Percentiles rank a stretch among this genome's conserved stretches.
These are phyloP conservation scores for Ustilago lituana DNA, from an alignment of 1,284 basidiomycete genomes.

Conservation along the genomic window DNA sequence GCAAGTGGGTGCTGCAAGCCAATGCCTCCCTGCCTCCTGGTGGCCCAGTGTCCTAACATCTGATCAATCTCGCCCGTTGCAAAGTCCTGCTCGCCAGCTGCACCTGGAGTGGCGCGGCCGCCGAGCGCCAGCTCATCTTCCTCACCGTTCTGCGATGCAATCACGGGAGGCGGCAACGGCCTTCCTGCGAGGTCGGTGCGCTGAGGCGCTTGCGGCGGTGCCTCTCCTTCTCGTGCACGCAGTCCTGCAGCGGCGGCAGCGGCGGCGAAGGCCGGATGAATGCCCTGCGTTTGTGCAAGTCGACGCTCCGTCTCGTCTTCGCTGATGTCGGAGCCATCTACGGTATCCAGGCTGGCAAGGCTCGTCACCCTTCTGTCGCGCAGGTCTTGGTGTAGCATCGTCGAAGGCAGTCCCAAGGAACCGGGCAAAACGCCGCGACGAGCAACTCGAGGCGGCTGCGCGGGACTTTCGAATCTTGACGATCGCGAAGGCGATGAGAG, in stretches of 20 bases:
- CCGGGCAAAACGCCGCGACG: slow-evolving; percentile 39
- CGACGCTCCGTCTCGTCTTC: slow-evolving; percentile 56
- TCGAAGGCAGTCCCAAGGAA: slow-evolving; percentile 41
- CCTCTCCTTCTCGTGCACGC: slow-evolving; percentile 23
- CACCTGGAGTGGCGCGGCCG: slow-evolving; percentile 48
- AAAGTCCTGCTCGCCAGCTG: slow-evolving; percentile 49
- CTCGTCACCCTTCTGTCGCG: slow-evolving; percentile 53
- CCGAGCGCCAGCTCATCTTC: slow-evolving; percentile 50
- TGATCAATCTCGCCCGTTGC: slow-evolving; percentile 58
- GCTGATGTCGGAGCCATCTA: slow-evolving; percentile 54
- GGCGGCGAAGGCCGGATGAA: slow-evolving; percentile 35
- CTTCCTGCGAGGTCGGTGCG: slow-evolving; percentile 55
- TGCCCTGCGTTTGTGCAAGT: slow-evolving; percentile 38
- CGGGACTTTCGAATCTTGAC: slow-evolving; percentile 15
- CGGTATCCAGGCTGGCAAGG: slow-evolving; percentile 52
- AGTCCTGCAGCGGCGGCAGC: slow-evolving; percentile 37
- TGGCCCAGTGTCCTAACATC: slow-evolving; percentile 55
- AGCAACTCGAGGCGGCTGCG: slow-evolving; percentile 12
- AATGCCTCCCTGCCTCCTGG: slow-evolving; percentile 21
- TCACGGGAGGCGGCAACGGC: slow-evolving; percentile 61
- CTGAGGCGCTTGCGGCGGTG: slow-evolving; percentile 39
- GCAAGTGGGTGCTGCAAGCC: slow-evolving; percentile 36
- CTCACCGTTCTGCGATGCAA: slow-evolving; percentile 52
- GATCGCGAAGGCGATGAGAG: slow-evolving; percentile 19
- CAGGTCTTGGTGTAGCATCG: slow-evolving; percentile 34